Evolutionary conservation across 1,284 basidiomycete genomes (phyloP).

Genomic region (Irpex sp.): DNA sequence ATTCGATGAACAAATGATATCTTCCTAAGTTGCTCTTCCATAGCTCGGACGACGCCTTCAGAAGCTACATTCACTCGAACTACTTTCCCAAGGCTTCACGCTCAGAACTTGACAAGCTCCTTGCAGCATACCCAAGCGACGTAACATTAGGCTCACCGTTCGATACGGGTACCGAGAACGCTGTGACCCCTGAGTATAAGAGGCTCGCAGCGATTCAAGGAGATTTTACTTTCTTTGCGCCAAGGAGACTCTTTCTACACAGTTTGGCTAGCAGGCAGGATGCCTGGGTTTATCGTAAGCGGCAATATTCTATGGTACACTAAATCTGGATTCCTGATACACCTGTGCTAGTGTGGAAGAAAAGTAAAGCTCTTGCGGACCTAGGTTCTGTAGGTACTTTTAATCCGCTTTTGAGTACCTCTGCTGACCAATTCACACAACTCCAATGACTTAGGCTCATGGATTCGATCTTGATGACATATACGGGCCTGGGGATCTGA

Average conservation of each 20-base stretch:
- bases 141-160: conserved; percentile 59
- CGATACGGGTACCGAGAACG: conserved; percentile 51
- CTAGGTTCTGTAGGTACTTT: conserved; percentile 50
- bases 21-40: neutral
- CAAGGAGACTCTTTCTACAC: conserved; percentile 41
- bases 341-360: no score
- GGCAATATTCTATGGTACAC: neutral
- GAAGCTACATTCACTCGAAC: conserved; percentile 26
- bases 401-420: neutral
- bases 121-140: conserved; percentile 50
- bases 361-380: conserved; percentile 44
- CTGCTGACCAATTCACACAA: no score
- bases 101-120: conserved; percentile 39
- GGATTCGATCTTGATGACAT: conserved; percentile 28
- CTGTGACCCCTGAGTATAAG: conserved; percentile 57
- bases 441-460: conserved; percentile 21
- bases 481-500: conserved; percentile 28
- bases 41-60: conserved; percentile 40
- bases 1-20: conserved; percentile 2
- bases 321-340: neutral
- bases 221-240: conserved; percentile 59
- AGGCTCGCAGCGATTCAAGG: conserved; percentile 57
- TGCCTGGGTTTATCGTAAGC: conserved; percentile 57
- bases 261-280: conserved; percentile 48
- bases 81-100: conserved; percentile 42